phyloP scores from a whole-genome alignment of 1,284 basidiomycete species.

The Cutaneotrichosporon sp. region DNA sequence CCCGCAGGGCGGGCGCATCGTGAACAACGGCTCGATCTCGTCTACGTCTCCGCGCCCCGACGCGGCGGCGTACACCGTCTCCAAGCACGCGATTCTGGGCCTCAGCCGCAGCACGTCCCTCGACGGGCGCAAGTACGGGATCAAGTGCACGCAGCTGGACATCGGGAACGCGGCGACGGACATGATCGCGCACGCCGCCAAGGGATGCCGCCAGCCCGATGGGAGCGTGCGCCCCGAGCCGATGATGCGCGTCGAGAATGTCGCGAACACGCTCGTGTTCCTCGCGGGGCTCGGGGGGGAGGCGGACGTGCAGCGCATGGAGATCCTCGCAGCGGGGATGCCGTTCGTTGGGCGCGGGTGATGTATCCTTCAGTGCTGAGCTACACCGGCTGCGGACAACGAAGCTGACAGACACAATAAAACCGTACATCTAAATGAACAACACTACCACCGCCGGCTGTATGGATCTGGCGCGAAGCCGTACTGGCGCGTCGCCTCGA shows the following conservation, averaged over 20 bases:
- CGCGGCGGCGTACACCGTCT: constrained; percentile 66
- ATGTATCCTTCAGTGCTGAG: too few relatives aligned
- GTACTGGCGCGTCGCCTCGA: not conserved
- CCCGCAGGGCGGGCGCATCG: constrained; percentile 75
- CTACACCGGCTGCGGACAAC: too few relatives aligned
- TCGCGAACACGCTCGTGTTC: constrained; percentile 69
- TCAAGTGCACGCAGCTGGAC: constrained; percentile 76
- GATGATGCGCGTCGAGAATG: constrained; percentile 58
- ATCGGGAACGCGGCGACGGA: constrained; percentile 72
- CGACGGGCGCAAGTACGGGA: constrained; percentile 70
- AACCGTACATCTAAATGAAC: not conserved
- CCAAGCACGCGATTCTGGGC: constrained; percentile 76
- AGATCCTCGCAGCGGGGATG: constrained; percentile 52
- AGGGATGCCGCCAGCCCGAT: constrained; percentile 67
- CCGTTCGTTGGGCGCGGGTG: constrained; percentile 26
- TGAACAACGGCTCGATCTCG: constrained; percentile 79
- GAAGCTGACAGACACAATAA: too few relatives aligned
- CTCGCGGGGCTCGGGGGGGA: constrained; percentile 67
- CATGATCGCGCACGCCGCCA: constrained; percentile 57
- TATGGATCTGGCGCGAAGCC: not conserved
- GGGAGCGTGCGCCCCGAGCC: constrained; percentile 64
- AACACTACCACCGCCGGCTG: not conserved
- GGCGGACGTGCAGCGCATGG: constrained; percentile 62
- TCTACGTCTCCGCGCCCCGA: constrained; percentile 69
- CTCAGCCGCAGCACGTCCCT: constrained; percentile 72